Base-by-base conservation (phyloP, 176 grass and related monocot species). In the Carex parvula region DNA sequence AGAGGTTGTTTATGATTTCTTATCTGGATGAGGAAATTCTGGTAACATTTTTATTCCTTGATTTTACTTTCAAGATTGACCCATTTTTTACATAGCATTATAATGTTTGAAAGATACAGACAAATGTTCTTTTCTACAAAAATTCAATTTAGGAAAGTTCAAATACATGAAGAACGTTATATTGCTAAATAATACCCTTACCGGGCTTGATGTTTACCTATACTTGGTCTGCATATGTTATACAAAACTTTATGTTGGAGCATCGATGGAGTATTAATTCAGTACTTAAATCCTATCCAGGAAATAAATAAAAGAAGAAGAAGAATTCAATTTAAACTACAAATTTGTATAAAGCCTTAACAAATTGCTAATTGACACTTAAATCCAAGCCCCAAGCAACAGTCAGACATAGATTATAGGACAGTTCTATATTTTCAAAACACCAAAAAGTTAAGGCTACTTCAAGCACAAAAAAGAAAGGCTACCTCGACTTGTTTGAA, bases 1-100 rank as follows among this genome's bases (percentile, higher is more conserved):
- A 95, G 79, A 89, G 96, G 52, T 83, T 99, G 82, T 99, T 99
- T 84, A 94, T 95, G 89, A 94, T 99, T 81, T 99, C 96, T 81
- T 99, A 99, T 76, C 91, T 99, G 70, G 96, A 99, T 85, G 96
- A 99, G 87, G 96, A 95, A 85, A 99, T 99, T 90, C 29, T 95
- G 96, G 96, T 99, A 95, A 8, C 54, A 71, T 86, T 85, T 79
- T 72, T 26, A 14, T 56, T 30, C 26, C 6, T 75, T 75, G 21
- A 52, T 78, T 57, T 55, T 78, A 57, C 44, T 55, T 30, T 56
- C 22, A 77, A 76, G 46, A 15, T 22, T 55, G 30, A 55, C 3
- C 41, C 50, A 32, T 55, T 20, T 29, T 44, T 46, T 14, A 67
- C 64, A 32, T 67, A 60, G 12, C 29, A 67, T 67, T 22, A 35